Evolutionary conservation across 2,329 filamentous ascomycete genomes (phyloP), one percentile per base, ranked within the genome.

Genomic region (Cladosporium sp.): DNA sequence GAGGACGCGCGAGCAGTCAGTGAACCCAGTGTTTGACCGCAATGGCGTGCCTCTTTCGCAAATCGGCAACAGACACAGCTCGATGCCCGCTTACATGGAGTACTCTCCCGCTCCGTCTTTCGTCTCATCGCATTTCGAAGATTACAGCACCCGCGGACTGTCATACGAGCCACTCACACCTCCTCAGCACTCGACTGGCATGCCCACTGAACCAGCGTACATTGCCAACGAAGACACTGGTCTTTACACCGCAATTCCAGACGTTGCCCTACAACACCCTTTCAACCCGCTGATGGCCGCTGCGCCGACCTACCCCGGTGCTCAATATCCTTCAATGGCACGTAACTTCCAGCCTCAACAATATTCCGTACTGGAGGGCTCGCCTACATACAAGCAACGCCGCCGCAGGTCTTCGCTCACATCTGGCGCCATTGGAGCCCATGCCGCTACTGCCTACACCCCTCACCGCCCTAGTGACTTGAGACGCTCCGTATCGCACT

Each of bases 71-170:
- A 90, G 95, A 66, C 94, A 98, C 80, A 91, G 93, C 68, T 99
- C 95, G n/a, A 97, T 99, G 93, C 95, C 95, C 59, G 91, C 93
- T 24, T 99, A 96, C 78, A 90, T 98, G 78, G 95, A 99, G 80
- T 99, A 98, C 83, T 99, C 95, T 18, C 95, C 95, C 63, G 95
- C 95, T 0, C 95, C 95, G 2, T 98, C 95, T 1, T 98, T 98
- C 75, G 93, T 97, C 62, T 98, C 95, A n/a, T 98, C 95, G 0
- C 93, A 97, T 75, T 97, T 94, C 74, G 95, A 98, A 77, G 94
- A 98, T 78, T 99, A 97, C 84, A 96, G 92, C 86, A 94, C 93
- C 77, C 91, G 95, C 66, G 95, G 93, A 61, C 88, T 98, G 74
- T 98, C 94, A 2, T 99, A 94, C 77, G 95, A 99, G 84, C 95